A percentile compares a stretch with the other conserved stretches of the same genome.
Conservation (phyloP, 768 basidiomycete genomes). For the Phallus indusiatus region DNA sequence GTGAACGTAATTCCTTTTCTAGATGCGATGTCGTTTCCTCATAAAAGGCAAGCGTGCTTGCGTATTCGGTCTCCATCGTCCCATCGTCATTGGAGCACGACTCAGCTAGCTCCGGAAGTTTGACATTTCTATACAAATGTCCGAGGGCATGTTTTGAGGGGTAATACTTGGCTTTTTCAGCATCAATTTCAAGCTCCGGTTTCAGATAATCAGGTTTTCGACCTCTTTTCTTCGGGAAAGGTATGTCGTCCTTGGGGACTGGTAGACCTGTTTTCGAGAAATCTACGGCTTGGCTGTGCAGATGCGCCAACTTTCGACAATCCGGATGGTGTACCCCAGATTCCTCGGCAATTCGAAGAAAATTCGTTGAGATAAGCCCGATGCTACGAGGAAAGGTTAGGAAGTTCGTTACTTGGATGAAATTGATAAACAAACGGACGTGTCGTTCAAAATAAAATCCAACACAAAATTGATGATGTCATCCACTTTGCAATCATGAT, state of each 20-base stretch:
- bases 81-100: conserved; percentile 17
- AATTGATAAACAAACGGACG: conserved; percentile 21
- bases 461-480: conserved; percentile 65
- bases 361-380: conserved; percentile 52
- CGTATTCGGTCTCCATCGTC: conserved; percentile 14
- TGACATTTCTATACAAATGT: conserved; percentile 49
- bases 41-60: conserved; percentile 18
- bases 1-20: neutral
- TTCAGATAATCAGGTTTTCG: conserved; percentile 56
- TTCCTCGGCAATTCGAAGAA: conserved; percentile 58
- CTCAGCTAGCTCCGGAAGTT: conserved; percentile 32
- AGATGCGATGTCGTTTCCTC: neutral
- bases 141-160: conserved; percentile 48
- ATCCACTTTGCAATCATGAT: conserved; percentile 42
- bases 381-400: conserved; percentile 40
- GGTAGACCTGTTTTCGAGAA: conserved; percentile 51
- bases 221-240: conserved; percentile 23
- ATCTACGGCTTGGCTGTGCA: conserved; percentile 60
- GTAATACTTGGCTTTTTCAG: conserved; percentile 31
- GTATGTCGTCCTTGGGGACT: conserved; percentile 35
- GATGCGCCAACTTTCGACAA: conserved; percentile 42
- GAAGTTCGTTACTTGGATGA: neutral
- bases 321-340: conserved; percentile 42
- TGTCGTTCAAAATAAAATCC: conserved; percentile 60
- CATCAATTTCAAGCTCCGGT: conserved; percentile 37